Conservation (phyloP, 257 asterid species). For the Cinchona pubescens region DNA sequence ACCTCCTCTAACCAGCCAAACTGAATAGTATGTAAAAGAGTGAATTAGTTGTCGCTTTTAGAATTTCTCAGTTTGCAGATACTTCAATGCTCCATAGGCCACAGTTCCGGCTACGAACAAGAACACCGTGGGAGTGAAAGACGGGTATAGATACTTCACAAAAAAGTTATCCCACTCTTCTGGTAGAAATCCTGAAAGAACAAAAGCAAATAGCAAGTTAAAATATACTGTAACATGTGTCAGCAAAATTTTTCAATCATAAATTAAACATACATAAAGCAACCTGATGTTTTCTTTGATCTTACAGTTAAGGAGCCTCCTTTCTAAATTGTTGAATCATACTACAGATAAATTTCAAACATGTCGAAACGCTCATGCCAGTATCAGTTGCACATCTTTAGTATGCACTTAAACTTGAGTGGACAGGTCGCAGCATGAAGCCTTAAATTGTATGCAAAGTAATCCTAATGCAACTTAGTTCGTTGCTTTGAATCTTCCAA, state of each 20-base stretch:
- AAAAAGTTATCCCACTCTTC: constrained; percentile 75
- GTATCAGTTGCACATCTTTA: neutral
- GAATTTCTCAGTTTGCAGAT: constrained; percentile 63
- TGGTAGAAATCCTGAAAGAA: constrained; percentile 78
- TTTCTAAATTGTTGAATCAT: too few species aligned
- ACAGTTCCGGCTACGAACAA: constrained; percentile 89
- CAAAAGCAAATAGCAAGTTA: constrained; percentile 6
- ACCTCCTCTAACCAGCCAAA: neutral
- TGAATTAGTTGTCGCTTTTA: constrained; percentile 14
- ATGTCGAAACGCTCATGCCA: neutral
- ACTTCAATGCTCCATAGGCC: constrained; percentile 71
- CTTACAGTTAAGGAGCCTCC: neutral
- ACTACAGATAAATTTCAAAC: neutral
- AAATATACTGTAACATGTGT: neutral
- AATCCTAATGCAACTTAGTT: neutral
- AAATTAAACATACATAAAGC: neutral
- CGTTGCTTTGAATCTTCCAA: too few species aligned
- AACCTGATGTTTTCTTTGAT: neutral
- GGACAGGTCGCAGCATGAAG: neutral
- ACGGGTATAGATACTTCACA: constrained; percentile 81
- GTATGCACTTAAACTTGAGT: neutral
- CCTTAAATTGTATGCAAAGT: neutral
- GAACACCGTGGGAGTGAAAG: constrained; percentile 91
- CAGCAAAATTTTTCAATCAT: neutral
- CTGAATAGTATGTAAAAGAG: neutral